Conservation (phyloP, 164 flowering plant species). For the Paratinospora sagittata region DNA sequence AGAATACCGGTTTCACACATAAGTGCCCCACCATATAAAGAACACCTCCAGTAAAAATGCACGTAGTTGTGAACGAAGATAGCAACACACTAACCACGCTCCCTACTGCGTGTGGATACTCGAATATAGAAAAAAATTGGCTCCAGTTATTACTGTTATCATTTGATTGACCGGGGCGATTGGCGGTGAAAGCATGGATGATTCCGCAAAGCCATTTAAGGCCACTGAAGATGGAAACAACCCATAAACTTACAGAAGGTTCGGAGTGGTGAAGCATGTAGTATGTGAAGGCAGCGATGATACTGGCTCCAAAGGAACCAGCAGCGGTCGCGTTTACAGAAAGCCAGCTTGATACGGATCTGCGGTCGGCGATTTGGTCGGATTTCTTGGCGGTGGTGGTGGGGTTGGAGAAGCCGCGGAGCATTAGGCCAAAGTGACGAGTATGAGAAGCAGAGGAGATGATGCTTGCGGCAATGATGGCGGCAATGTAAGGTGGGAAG, state of each 20-base stretch:
- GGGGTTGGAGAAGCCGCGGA: slow-evolving; percentile 40
- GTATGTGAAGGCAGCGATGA: slow-evolving; percentile 50
- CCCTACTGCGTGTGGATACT: slow-evolving; percentile 45
- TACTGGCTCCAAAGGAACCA: slow-evolving; percentile 49
- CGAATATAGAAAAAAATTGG: slow-evolving; percentile 32
- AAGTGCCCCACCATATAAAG: slow-evolving; percentile 43
- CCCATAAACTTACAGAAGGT: slow-evolving; percentile 39
- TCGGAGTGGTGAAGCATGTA: slow-evolving; percentile 42
- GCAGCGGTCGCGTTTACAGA: slow-evolving; percentile 47
- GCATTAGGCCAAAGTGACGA: slow-evolving; percentile 57
- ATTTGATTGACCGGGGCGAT: slow-evolving; percentile 18
- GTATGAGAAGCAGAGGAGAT: slow-evolving; percentile 42
- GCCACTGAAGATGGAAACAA: slow-evolving; percentile 67
- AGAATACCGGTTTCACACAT: slow-evolving; percentile 26
- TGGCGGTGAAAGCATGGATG: slow-evolving; percentile 22
- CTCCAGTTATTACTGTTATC: neutral
- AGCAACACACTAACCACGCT: slow-evolving; percentile 33
- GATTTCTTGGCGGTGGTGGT: slow-evolving; percentile 2
- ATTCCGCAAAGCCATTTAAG: slow-evolving; percentile 45
- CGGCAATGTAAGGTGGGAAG: slow-evolving; percentile 42
- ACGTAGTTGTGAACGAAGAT: slow-evolving; percentile 46
- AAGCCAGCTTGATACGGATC: slow-evolving; percentile 38
- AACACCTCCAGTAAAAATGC: slow-evolving; percentile 42
- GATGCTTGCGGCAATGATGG: slow-evolving; percentile 30
- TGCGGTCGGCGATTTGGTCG: slow-evolving; percentile 32